Evolutionary conservation across 2,329 filamentous ascomycete genomes (phyloP).

Genomic region (Cladosporium sp.): DNA sequence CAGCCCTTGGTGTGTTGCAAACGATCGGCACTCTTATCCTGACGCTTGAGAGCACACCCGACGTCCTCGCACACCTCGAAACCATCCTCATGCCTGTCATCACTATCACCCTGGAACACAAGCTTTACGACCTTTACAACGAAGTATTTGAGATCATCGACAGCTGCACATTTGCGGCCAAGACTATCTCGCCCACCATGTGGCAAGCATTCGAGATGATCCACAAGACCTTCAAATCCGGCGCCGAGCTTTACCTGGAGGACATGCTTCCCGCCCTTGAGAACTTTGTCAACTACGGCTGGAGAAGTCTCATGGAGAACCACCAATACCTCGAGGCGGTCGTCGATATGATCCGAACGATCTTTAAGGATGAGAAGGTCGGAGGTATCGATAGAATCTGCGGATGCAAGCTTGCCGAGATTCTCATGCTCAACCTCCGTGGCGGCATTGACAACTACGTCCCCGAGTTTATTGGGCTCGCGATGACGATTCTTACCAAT

Average conservation of each 20-base stretch:
- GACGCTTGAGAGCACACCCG: conserved; percentile 92
- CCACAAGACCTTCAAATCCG: conserved; percentile 93
- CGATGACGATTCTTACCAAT: conserved; percentile 72
- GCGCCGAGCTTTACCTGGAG: conserved; percentile 93
- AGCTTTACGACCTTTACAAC: conserved; percentile 95
- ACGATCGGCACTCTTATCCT: conserved; percentile 96
- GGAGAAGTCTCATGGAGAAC: conserved; percentile 71
- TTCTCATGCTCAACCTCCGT: conserved; percentile 91
- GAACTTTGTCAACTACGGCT: conserved; percentile 94
- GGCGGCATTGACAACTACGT: conserved; percentile 84
- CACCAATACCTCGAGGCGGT: conserved; percentile 81
- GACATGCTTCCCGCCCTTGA: conserved; percentile 98
- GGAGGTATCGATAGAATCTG: conserved; percentile 92
- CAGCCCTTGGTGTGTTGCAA: conserved; percentile 88
- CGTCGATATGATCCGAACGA: conserved; percentile 88
- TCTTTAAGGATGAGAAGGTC: conserved; percentile 88
- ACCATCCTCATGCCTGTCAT: conserved; percentile 96
- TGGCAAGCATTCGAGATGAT: conserved; percentile 98
- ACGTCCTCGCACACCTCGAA: conserved; percentile 90
- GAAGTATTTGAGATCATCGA: conserved; percentile 99
- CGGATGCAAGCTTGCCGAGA: conserved; percentile 94
- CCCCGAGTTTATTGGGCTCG: conserved; percentile 79
- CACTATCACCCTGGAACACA: conserved; percentile 92
- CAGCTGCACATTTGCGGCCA: conserved; percentile 96
- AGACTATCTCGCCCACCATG: conserved; percentile 92